Conservation (phyloP, 495 filamentous ascomycete species). For the Tuber magnatum region DNA sequence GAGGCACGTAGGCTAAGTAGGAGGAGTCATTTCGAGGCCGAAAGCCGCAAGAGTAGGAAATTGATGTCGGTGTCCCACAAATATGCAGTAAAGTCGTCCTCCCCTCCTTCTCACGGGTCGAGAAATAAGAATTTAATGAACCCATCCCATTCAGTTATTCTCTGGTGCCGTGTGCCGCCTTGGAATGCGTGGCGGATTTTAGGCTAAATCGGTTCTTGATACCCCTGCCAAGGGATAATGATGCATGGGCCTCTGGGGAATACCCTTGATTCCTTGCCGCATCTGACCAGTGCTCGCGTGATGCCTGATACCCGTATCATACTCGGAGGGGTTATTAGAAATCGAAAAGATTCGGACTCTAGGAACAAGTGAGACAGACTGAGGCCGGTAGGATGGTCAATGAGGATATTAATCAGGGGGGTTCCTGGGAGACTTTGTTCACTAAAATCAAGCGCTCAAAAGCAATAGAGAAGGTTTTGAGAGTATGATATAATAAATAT, state of each 20-base stretch:
- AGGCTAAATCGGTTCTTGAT: background rate
- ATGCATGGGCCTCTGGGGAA: background rate
- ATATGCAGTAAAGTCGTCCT: background rate
- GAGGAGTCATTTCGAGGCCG: background rate
- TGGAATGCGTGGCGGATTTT: background rate
- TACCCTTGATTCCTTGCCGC: background rate
- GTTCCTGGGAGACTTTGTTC: too few relatives aligned
- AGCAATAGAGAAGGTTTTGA: too few relatives aligned
- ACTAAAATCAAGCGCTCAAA: too few relatives aligned
- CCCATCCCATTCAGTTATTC: background rate
- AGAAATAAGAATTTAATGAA: background rate
- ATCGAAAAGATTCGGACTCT: too few relatives aligned
- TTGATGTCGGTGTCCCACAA: background rate
- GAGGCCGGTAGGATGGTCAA: too few relatives aligned
- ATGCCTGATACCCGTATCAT: too few relatives aligned
- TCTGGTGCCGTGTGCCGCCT: background rate
- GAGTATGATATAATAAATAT: too few relatives aligned
- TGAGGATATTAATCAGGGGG: too few relatives aligned
- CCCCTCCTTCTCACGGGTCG: background rate
- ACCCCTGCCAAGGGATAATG: background rate
- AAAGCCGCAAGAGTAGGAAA: background rate
- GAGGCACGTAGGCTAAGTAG: background rate
- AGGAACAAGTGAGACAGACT: too few relatives aligned
- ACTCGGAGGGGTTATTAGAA: too few relatives aligned
- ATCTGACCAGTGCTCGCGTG: background rate